Conservation (phyloP, 164 flowering plant species). For the Liquidambar formosana region DNA sequence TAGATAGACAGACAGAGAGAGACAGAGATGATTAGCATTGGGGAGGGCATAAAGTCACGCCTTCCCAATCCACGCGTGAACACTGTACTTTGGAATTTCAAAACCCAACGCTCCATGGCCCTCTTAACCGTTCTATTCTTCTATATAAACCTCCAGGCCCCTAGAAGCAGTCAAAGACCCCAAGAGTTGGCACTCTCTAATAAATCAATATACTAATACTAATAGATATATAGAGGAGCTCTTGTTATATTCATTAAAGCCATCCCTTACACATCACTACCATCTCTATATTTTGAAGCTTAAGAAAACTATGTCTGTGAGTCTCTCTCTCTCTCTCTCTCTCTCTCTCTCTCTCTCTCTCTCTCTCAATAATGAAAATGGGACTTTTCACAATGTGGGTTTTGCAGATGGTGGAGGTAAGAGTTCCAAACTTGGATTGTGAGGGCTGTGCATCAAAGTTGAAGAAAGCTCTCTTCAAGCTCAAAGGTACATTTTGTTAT, state of each 20-base stretch:
- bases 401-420: conserved; percentile 64
- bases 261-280: not conserved
- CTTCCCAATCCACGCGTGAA: conserved; percentile 41
- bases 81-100: conserved; percentile 27
- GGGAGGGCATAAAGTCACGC: conserved; percentile 11
- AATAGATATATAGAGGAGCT: too few relatives aligned
- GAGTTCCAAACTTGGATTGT: conserved; percentile 77
- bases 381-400: conserved; percentile 3
- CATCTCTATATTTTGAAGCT: not conserved
- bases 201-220: too few relatives aligned
- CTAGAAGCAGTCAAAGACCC: too few relatives aligned
- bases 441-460: conserved; percentile 79
- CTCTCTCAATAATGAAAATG: too few relatives aligned
- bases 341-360: too few relatives aligned
- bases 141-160: too few relatives aligned
- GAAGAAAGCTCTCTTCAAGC: conserved; percentile 63
- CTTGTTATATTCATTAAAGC: not conserved
- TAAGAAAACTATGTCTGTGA: conserved; percentile 30
- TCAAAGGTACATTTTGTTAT: conserved; percentile 51
- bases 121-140: too few relatives aligned
- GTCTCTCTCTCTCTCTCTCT: conserved; percentile 17
- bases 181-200: conserved; percentile 1
- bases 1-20: conserved; percentile 9
- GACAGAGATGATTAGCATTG: conserved; percentile 1
- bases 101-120: conserved; percentile 22